phyloP scores from a whole-genome alignment of 768 basidiomycete genomes.

The Mycena alexandri region DNA sequence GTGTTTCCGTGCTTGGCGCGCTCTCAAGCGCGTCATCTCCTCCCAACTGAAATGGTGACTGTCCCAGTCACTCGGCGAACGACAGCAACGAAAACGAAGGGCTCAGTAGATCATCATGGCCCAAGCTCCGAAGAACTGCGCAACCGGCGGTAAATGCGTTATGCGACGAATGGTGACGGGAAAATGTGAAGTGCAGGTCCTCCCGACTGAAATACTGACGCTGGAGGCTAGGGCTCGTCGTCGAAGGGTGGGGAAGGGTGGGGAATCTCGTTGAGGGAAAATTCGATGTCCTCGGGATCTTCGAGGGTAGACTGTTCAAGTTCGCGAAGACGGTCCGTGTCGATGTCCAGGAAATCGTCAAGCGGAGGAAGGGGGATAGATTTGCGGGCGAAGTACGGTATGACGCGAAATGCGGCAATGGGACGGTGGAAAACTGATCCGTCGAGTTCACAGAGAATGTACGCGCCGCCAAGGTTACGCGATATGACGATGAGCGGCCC shows the following conservation, averaged over 20 bases:
- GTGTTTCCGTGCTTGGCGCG: no score
- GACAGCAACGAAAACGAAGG: not conserved
- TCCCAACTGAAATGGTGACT: no score
- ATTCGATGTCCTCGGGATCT: slow-evolving; percentile 18
- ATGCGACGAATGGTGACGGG: not conserved
- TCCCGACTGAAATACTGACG: slow-evolving; percentile 11
- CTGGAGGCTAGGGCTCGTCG: not conserved
- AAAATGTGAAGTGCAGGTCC: not conserved
- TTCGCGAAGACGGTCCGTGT: slow-evolving; percentile 15
- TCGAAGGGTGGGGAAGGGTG: not conserved
- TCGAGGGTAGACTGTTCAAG: not conserved
- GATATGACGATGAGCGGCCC: slow-evolving; percentile 51
- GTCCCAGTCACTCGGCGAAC: no score
- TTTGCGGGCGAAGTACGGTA: slow-evolving; percentile 41
- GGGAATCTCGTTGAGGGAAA: no score
- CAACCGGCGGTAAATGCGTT: not conserved
- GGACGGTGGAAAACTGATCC: slow-evolving; percentile 21
- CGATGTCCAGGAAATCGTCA: slow-evolving; percentile 35
- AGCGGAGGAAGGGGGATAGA: slow-evolving; percentile 27
- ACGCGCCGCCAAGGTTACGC: slow-evolving; percentile 39
- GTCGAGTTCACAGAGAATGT: no score
- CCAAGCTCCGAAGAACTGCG: slow-evolving; percentile 1
- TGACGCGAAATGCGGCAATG: slow-evolving; percentile 43
- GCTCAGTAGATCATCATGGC: slow-evolving; percentile 12
- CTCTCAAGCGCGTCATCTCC: no score